A percentile compares a stretch with the other conserved stretches of the same genome.
Conservation (phyloP, 208 protist species). For the Crithidia expoeki region DNA sequence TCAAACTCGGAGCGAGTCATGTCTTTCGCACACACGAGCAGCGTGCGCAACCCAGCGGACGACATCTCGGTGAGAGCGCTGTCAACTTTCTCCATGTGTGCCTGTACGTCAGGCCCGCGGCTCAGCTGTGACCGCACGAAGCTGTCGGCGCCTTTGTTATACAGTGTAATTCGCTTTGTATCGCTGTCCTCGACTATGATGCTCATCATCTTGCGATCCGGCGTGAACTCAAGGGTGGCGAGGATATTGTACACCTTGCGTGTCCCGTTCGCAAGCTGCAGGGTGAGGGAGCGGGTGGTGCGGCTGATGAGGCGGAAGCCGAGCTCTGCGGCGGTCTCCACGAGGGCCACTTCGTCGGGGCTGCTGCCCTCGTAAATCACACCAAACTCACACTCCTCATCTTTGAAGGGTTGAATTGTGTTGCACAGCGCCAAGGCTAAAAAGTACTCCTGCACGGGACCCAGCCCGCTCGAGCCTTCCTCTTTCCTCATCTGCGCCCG, state of each 20-base stretch:
- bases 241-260: conserved; percentile 76
- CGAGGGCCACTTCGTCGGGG: conserved; percentile 94
- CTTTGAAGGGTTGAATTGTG: conserved; percentile 85
- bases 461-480: conserved; percentile 18
- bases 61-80: conserved; percentile 79
- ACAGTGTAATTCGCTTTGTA: conserved; percentile 75
- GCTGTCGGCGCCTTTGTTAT: conserved; percentile 92
- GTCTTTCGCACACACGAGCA: conserved; percentile 79
- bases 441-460: conserved; percentile 74
- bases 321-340: conserved; percentile 71
- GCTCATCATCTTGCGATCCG: conserved; percentile 93
- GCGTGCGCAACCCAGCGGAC: conserved; percentile 80
- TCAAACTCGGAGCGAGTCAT: conserved; percentile 63
- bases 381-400: conserved; percentile 29
- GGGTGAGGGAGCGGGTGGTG: conserved; percentile 56
- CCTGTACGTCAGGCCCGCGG: conserved; percentile 47
- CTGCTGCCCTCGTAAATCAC: conserved; percentile 92
- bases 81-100: conserved; percentile 46
- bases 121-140: conserved; percentile 67
- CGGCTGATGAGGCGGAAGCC: conserved; percentile 76
- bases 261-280: conserved; percentile 26
- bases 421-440: conserved; percentile 82
- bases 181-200: conserved; percentile 79
- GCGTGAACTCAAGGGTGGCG: conserved; percentile 88
- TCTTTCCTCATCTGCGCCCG: conserved; percentile 32